These are phyloP conservation scores for Alternaria sp. DNA, from an alignment of 2,329 filamentous ascomycete genomes.

Conservation along the genomic window DNA sequence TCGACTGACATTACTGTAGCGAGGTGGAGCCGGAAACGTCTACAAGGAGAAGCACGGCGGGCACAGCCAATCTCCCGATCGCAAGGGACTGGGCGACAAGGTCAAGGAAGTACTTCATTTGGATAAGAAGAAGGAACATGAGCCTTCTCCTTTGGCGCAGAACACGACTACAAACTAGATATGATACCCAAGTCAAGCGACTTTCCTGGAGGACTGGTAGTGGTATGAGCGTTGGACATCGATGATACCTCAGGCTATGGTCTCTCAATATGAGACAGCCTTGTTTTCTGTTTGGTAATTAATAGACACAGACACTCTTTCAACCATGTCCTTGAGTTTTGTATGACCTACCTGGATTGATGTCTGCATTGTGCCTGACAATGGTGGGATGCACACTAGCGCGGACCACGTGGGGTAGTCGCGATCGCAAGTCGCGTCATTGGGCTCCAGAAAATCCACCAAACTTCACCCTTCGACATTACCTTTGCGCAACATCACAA, in stretches of 20 bases:
- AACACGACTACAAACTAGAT: conserved; percentile 28
- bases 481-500: conserved; percentile 10
- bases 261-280: conserved; percentile 11
- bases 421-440: conserved; percentile 26
- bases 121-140: conserved; percentile 46
- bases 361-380: conserved; percentile 12
- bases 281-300: not conserved
- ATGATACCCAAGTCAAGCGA: conserved; percentile 27
- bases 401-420: conserved; percentile 21
- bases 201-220: conserved; percentile 13
- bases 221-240: conserved; percentile 10
- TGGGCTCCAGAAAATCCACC: conserved; percentile 13
- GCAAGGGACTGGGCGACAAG: conserved; percentile 52
- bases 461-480: not conserved
- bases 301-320: conserved; percentile 13
- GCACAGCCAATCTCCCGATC: conserved; percentile 49
- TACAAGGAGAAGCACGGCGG: conserved; percentile 57
- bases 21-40: conserved; percentile 56
- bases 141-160: conserved; percentile 35
- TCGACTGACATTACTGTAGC: conserved; percentile 33
- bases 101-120: conserved; percentile 51
- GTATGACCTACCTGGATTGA: not conserved
- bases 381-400: conserved; percentile 18
- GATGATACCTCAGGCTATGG: conserved; percentile 18
- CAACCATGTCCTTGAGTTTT: not conserved